phyloP scores from a whole-genome alignment of 257 asterid genomes.

The Agastache rugosa region DNA sequence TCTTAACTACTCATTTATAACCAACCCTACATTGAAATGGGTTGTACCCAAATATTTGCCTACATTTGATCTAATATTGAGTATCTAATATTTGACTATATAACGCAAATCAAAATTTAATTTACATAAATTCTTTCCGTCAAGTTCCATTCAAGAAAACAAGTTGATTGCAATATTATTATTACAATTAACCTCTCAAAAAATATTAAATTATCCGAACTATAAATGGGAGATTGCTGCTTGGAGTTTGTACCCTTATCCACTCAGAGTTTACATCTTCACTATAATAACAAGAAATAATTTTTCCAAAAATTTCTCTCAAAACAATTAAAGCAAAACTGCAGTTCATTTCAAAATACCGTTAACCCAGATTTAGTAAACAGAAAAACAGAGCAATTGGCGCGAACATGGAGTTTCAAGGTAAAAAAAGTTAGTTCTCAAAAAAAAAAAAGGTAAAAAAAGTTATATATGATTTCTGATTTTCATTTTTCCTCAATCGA shows the following conservation, averaged over 20 bases:
- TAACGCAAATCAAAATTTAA: no score
- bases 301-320: neutral
- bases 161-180: no score
- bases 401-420: conserved; percentile 65
- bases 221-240: neutral
- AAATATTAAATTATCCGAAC: neutral
- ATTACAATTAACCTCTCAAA: neutral
- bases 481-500: neutral
- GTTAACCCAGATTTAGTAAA: conserved; percentile 44
- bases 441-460: conserved; percentile 55
- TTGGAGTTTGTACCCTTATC: conserved; percentile 29
- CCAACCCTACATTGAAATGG: no score
- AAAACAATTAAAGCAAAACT: conserved; percentile 26
- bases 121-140: no score
- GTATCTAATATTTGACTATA: no score
- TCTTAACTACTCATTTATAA: no score
- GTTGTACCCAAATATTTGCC: no score
- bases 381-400: conserved; percentile 33
- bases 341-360: conserved; percentile 48
- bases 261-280: conserved; percentile 23
- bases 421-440: no score
- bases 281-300: neutral
- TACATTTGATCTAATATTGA: no score
- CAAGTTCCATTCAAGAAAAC: no score
- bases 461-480: neutral